Conservation (phyloP, 2,329 filamentous ascomycete species). For the Pseudogymnoascus sp. region DNA sequence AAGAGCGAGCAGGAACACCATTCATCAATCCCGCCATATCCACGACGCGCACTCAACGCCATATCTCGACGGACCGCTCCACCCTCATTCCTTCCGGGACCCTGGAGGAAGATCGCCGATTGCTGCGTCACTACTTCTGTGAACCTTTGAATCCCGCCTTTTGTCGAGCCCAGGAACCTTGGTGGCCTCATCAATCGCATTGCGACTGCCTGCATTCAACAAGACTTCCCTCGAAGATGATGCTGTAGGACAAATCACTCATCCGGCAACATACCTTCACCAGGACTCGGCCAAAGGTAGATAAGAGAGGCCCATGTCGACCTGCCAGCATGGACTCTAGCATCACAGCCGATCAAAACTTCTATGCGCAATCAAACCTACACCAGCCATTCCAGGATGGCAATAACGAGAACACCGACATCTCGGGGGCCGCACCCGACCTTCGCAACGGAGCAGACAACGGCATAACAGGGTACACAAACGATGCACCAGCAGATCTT, state of each 20-base stretch:
- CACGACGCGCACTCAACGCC: background rate
- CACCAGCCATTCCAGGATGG: background rate
- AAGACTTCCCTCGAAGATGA: background rate
- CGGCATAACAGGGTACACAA: background rate
- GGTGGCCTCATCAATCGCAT: background rate
- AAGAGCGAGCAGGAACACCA: background rate
- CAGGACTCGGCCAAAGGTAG: conserved; percentile 1
- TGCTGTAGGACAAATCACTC: background rate
- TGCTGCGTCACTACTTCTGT: background rate
- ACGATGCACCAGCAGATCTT: background rate
- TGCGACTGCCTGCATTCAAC: background rate
- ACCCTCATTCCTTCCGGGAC: background rate
- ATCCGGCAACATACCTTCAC: conserved; percentile 5
- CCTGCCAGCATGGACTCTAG: conserved; percentile 25
- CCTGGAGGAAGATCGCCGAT: conserved; percentile 1
- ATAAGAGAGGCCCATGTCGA: background rate
- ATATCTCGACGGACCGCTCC: background rate
- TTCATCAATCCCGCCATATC: background rate
- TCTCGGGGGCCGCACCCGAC: background rate
- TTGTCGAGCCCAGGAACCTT: background rate
- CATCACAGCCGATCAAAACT: conserved; percentile 28
- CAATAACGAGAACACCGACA: background rate
- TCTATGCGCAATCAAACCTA: conserved; percentile 18
- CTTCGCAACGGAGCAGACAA: background rate
- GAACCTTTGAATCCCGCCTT: background rate